Base-by-base conservation (phyloP, 345 rosid genomes). In the Firmiana major region DNA sequence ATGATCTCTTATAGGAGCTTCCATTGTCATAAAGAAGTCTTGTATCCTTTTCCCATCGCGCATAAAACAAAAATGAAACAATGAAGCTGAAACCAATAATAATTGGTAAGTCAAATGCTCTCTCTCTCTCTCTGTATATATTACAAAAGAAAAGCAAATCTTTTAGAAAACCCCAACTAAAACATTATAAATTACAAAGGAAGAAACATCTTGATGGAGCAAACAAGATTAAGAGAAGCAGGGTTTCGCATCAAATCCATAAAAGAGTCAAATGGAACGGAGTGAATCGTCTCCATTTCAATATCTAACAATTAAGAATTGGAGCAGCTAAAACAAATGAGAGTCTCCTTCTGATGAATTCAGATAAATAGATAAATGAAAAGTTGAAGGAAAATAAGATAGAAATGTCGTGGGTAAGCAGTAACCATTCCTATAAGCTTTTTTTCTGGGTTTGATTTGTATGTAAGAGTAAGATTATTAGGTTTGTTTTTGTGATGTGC, bases 121-220 rank as follows among this genome's bases (percentile, higher is more conserved):
- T n/a, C n/a, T n/a, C n/a, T 31, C 34, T 31, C 34, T 31, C 34
- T 31, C 34, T 0, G 3, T 31, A 31, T 31, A 31, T 31, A 31
- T 31, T 1, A 46, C 0, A 11, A 2, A 46, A 3, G 13, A 74
- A 31, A 22, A 19, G 34, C 59, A 17, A 7, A 21, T 21, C 28
- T 17, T 21, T 49, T 6, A 19, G 57, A 43, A 73, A 66, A 45
- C 51, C 69, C 21, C 15, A 28, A 3, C 34, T 31, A 31, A 31
- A 79, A 70, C 43, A 5, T 55, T 49, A 26, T 42, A 62, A 64
- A 45, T 9, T n/a, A 63, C 51, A 6, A 36, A 26, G 26, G 16
- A 31, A 5, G 9, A 31, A 34, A 93, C 98, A 93, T 88, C 79
- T 89, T 88, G 78, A 90, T 86, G 84, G 92, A 88, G 80, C 89